These are phyloP conservation scores for Chloromonas sp. DNA, from an alignment of 163 green algal species.

Conservation along the genomic window DNA sequence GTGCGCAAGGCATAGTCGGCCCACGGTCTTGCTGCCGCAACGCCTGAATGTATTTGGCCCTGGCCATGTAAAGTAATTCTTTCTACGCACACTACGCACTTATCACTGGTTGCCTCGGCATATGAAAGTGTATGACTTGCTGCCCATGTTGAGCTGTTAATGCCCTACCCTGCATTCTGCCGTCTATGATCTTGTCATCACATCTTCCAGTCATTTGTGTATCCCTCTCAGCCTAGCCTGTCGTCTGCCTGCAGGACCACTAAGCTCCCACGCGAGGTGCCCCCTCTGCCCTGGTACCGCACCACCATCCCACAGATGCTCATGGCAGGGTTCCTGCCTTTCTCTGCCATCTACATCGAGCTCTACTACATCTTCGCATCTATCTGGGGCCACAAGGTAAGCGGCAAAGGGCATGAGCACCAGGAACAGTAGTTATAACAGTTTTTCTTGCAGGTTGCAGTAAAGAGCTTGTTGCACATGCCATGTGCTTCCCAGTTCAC, in stretches of 20 bases:
- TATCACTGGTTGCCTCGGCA: no score
- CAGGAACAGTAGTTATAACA: neutral
- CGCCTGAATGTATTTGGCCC: no score
- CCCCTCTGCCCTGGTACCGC: slow-evolving; percentile 91
- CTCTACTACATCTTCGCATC: slow-evolving; percentile 99
- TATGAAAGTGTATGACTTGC: no score
- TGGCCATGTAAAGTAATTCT: no score
- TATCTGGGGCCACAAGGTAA: slow-evolving; percentile 95
- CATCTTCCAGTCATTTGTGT: no score
- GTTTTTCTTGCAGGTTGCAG: neutral
- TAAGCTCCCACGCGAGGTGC: slow-evolving; percentile 88
- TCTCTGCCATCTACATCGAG: slow-evolving; percentile 99
- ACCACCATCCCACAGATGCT: slow-evolving; percentile 83
- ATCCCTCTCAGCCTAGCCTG: neutral
- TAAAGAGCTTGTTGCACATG: neutral
- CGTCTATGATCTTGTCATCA: no score
- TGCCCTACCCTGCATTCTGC: no score
- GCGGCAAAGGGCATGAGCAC: no score
- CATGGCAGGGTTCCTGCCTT: slow-evolving; percentile 96
- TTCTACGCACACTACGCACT: no score
- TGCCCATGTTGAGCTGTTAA: no score
- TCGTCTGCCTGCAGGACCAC: slow-evolving; percentile 51
- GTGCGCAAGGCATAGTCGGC: neutral
- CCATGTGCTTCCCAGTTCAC: neutral
- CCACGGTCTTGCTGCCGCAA: neutral